These are phyloP conservation scores for Nakazawaea laoshanensis DNA, from an alignment of 805 yeast genomes.

Conservation along the genomic window DNA sequence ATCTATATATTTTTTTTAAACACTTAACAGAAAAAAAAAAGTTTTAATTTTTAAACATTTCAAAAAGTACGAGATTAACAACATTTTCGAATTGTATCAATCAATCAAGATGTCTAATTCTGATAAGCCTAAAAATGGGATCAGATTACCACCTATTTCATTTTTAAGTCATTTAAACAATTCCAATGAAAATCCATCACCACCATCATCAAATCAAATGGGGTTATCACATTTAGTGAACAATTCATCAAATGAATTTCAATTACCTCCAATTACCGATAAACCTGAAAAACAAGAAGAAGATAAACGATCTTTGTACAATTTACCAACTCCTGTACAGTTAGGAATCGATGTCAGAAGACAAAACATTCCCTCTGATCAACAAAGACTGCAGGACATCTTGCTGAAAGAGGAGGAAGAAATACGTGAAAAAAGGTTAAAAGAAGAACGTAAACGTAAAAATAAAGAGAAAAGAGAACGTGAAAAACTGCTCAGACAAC, in stretches of 20 bases:
- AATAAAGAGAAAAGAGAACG: slow-evolving; percentile 16
- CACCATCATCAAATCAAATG: slow-evolving; percentile 6
- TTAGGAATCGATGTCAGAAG: slow-evolving; percentile 14
- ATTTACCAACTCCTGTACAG: slow-evolving; percentile 15
- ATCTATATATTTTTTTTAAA: too few relatives aligned
- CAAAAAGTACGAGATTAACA: too few relatives aligned
- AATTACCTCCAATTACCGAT: slow-evolving; percentile 8
- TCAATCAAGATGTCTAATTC: background rate
- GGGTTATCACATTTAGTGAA: slow-evolving; percentile 1
- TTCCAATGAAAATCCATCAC: slow-evolving; percentile 1
- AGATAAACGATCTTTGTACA: slow-evolving; percentile 5
- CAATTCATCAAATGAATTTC: slow-evolving; percentile 2
- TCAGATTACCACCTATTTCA: slow-evolving; percentile 31
- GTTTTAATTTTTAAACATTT: too few relatives aligned
- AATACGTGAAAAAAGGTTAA: slow-evolving; percentile 3
- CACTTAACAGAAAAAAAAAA: too few relatives aligned
- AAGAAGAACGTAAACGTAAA: slow-evolving; percentile 9
- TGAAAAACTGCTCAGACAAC: slow-evolving; percentile 12
- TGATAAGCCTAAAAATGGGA: slow-evolving; percentile 8
- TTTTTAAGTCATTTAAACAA: slow-evolving; percentile 14
- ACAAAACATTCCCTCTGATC: slow-evolving; percentile 10
- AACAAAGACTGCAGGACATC: background rate
- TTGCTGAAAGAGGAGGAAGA: slow-evolving; percentile 2
- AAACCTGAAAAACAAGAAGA: slow-evolving; percentile 1
- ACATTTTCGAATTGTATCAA: background rate